phyloP scores from a whole-genome alignment of 306 rosid genomes.

The Gleditsia sinensis region DNA sequence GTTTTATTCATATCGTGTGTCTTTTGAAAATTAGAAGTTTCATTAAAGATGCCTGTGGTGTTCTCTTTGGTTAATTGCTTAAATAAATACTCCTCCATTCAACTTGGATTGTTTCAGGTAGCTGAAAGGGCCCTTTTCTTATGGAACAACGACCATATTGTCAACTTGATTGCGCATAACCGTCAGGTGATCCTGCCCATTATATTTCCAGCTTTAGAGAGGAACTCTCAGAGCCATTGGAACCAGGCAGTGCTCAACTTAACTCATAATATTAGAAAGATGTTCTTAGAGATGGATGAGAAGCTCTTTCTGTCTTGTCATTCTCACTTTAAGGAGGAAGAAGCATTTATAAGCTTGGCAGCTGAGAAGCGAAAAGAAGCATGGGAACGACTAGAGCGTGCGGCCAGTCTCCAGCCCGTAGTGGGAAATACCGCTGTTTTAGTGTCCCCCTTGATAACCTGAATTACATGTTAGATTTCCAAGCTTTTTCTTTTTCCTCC shows the following conservation, averaged over 20 bases:
- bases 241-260: slow-evolving; percentile 86
- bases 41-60: background rate
- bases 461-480: slow-evolving; percentile 43
- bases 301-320: slow-evolving; percentile 74
- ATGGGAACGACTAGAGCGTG: slow-evolving; percentile 81
- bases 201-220: slow-evolving; percentile 79
- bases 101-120: slow-evolving; percentile 60
- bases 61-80: background rate
- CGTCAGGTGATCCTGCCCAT: slow-evolving; percentile 79
- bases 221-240: slow-evolving; percentile 77
- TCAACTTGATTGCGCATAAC: slow-evolving; percentile 80
- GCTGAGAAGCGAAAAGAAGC: slow-evolving; percentile 77
- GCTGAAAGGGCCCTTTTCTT: slow-evolving; percentile 96
- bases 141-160: slow-evolving; percentile 88
- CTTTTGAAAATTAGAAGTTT: slow-evolving; percentile 21
- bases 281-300: slow-evolving; percentile 90
- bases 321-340: slow-evolving; percentile 68
- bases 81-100: background rate
- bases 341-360: slow-evolving; percentile 44
- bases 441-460: slow-evolving; percentile 62
- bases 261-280: slow-evolving; percentile 73
- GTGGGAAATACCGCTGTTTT: slow-evolving; percentile 81
- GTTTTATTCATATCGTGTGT: background rate
- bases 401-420: slow-evolving; percentile 74
- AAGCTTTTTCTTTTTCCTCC: slow-evolving; percentile 7